Conservation (phyloP, 306 rosid genomes). For the Glycine latifolia region DNA sequence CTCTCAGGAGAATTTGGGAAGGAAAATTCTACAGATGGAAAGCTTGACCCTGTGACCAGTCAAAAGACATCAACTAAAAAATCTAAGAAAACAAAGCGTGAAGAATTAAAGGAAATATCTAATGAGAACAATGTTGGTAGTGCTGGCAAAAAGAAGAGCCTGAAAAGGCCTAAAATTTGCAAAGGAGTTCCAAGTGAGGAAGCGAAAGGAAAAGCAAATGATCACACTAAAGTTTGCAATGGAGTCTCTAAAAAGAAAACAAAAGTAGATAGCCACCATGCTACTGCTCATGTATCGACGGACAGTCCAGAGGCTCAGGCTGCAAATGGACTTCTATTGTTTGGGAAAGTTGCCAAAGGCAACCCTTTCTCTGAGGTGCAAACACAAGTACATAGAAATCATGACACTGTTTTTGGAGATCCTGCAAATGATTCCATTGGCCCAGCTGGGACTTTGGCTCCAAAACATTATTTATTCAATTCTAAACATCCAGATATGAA, state of each 20-base stretch:
- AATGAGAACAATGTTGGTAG: conserved; percentile 57
- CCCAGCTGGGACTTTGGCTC: background rate
- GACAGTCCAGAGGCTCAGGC: no score
- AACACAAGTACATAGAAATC: background rate
- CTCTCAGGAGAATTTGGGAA: conserved; percentile 44
- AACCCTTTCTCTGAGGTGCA: background rate
- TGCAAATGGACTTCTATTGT: no score
- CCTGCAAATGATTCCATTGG: conserved; percentile 3
- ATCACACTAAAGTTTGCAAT: no score
- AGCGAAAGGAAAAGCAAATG: conserved; percentile 16
- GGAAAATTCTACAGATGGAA: conserved; percentile 67
- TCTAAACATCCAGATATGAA: background rate
- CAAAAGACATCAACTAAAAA: conserved; percentile 26
- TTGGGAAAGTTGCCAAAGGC: no score
- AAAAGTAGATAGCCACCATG: background rate
- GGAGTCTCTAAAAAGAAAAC: conserved; percentile 9
- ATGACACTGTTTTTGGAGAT: conserved; percentile 4
- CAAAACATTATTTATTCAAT: conserved; percentile 24
- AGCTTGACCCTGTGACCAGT: conserved; percentile 31
- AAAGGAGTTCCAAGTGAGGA: conserved; percentile 28
- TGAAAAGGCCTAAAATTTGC: conserved; percentile 45
- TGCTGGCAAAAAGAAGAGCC: conserved; percentile 43
- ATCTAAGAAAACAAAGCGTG: conserved; percentile 58
- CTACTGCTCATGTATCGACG: no score
- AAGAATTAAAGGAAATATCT: conserved; percentile 62